These are phyloP conservation scores for Saprolegnia parasitica DNA, from an alignment of 352 stramenopile genomes.

Conservation along the genomic window DNA sequence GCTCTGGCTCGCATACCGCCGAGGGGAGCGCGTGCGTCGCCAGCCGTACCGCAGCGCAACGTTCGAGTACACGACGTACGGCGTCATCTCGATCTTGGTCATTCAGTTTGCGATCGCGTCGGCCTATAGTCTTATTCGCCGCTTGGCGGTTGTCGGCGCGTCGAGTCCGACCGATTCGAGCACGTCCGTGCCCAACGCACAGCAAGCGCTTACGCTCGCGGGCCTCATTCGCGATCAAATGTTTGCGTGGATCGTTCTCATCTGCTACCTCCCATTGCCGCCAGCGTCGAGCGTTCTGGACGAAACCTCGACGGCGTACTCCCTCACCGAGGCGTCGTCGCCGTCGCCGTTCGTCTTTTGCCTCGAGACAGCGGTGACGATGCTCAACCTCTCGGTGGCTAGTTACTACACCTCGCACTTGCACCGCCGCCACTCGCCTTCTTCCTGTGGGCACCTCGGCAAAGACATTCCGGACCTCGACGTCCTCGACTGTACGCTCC, in stretches of 20 bases:
- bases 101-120: slow-evolving; percentile 7
- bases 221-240: slow-evolving; percentile 15
- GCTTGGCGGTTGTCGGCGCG: not conserved
- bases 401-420: slow-evolving; percentile 21
- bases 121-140: not conserved
- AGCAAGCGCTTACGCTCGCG: not conserved
- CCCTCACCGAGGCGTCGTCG: not conserved
- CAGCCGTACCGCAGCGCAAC: slow-evolving; percentile 21
- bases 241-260: slow-evolving; percentile 27
- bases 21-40: slow-evolving; percentile 3
- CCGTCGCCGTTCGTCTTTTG: not conserved
- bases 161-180: not conserved
- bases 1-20: slow-evolving; percentile 3
- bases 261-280: slow-evolving; percentile 25
- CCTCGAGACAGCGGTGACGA: slow-evolving; percentile 17
- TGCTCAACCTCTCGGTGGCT: slow-evolving; percentile 23
- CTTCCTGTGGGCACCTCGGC: slow-evolving; percentile 22
- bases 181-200: not conserved
- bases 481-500: not conserved
- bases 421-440: not conserved
- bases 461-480: slow-evolving; percentile 9
- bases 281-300: not conserved
- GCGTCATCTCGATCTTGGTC: slow-evolving; percentile 26
- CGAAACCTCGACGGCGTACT: not conserved
- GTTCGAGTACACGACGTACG: slow-evolving; percentile 27